Percentiles rank a stretch among this genome's conserved stretches.
These are phyloP conservation scores for Chaetomiaceae sp. DNA, from an alignment of 2,329 filamentous ascomycete species.

Conservation along the genomic window DNA sequence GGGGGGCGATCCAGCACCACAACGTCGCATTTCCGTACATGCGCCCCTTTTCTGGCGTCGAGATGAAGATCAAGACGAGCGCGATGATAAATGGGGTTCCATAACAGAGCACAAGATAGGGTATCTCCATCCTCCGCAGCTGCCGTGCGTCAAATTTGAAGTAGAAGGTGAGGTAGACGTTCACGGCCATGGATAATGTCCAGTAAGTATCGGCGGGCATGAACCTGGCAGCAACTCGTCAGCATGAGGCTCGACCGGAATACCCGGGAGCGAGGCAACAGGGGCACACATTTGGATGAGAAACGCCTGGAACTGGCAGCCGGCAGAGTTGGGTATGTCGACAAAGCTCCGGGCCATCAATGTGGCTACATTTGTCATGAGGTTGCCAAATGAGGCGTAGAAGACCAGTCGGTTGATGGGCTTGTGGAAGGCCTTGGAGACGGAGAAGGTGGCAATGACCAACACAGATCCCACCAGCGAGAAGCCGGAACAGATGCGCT, in stretches of 20 bases:
- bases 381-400: constrained; percentile 76
- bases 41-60: constrained; percentile 43
- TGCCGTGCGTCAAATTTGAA: constrained; percentile 61
- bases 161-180: constrained; percentile 80
- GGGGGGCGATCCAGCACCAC: constrained; percentile 72
- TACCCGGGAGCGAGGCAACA: neutral
- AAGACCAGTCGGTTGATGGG: constrained; percentile 85
- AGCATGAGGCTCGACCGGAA: neutral
- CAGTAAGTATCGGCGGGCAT: constrained; percentile 71
- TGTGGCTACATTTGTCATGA: constrained; percentile 71
- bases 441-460: constrained; percentile 65
- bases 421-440: constrained; percentile 69
- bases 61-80: constrained; percentile 62
- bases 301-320: constrained; percentile 70
- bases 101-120: constrained; percentile 66
- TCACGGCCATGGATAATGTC: constrained; percentile 78
- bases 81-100: constrained; percentile 67
- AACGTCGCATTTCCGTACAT: constrained; percentile 72
- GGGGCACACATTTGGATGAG: constrained; percentile 71
- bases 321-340: constrained; percentile 40
- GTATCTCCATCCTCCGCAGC: constrained; percentile 63
- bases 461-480: constrained; percentile 67
- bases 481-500: constrained; percentile 64
- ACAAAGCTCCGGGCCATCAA: constrained; percentile 64
- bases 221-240: constrained; percentile 54